These are phyloP conservation scores for Rhododendron molle DNA, from an alignment of 148 eudicot genomes.

Conservation along the genomic window DNA sequence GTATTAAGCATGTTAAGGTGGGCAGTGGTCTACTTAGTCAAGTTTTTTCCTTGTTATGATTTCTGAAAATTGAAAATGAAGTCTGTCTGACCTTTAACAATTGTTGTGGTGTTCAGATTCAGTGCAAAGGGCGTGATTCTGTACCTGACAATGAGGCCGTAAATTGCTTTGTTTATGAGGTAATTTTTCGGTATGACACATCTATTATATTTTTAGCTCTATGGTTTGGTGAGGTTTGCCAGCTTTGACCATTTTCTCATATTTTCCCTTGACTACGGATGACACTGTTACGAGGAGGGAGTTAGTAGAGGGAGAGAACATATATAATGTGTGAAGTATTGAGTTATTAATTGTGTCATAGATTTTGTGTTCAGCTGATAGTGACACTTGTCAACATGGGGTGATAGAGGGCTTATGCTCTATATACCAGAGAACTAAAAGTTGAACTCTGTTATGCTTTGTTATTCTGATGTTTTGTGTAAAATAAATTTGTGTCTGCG, in stretches of 20 bases:
- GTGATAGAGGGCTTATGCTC: not conserved
- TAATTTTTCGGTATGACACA: constrained; percentile 17
- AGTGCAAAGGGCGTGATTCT: constrained; percentile 93
- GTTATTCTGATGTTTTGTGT: not conserved
- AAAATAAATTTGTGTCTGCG: not conserved
- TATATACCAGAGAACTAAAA: not conserved
- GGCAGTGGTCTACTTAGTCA: constrained; percentile 2
- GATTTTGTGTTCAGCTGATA: not conserved
- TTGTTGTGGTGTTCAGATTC: constrained; percentile 42
- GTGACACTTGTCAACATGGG: not conserved
- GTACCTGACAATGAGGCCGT: constrained; percentile 96
- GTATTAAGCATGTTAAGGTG: constrained; percentile 91
- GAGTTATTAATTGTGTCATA: not conserved
- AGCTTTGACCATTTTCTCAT: not conserved
- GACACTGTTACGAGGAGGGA: not conserved
- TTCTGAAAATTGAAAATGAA: not conserved
- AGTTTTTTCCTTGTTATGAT: constrained; percentile 3
- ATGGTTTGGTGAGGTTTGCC: not conserved
- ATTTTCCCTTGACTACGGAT: not conserved
- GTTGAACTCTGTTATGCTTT: not conserved
- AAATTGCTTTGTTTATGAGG: constrained; percentile 86
- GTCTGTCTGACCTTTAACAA: not conserved
- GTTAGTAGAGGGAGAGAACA: not conserved
- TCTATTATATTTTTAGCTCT: not conserved
- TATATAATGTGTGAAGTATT: not conserved